phyloP scores from a whole-genome alignment of 371 early-diverging fungal genomes.

The Saksenaea oblongispora region DNA sequence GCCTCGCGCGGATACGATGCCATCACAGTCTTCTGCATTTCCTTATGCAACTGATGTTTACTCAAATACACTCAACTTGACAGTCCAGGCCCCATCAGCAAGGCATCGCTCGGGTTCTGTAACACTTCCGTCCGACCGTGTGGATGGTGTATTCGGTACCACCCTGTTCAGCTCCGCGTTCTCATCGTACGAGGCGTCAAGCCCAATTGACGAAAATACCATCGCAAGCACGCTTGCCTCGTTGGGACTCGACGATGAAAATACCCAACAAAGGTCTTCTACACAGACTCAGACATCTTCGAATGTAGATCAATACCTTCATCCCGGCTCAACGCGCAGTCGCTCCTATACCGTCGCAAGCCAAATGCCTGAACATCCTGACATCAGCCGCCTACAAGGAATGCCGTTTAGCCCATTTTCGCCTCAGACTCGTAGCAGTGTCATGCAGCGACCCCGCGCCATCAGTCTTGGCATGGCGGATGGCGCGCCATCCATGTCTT shows the following conservation, averaged over 20 bases:
- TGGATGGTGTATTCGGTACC: constrained; percentile 54
- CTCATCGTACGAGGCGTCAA: constrained; percentile 42
- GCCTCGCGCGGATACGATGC: constrained; percentile 16
- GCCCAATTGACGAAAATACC: constrained; percentile 40
- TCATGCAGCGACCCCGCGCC: constrained; percentile 25
- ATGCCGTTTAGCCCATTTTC: constrained; percentile 17
- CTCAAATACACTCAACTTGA: constrained; percentile 14
- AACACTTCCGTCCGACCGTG: constrained; percentile 34
- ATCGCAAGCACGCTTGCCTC: constrained; percentile 70
- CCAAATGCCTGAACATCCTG: constrained; percentile 9
- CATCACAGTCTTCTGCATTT: constrained; percentile 10
- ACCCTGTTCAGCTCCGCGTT: constrained; percentile 38
- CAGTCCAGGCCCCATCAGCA: constrained; percentile 11
- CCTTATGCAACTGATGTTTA: constrained; percentile 12
- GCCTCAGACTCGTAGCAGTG: constrained; percentile 6
- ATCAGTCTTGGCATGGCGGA: constrained; percentile 28
- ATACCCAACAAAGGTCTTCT: constrained; percentile 3
- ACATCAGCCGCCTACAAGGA: constrained; percentile 9
- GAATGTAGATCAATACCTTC: constrained; percentile 1
- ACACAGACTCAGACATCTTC: background rate
- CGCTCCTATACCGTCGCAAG: constrained; percentile 63
- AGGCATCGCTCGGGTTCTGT: constrained; percentile 46
- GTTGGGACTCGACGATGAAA: constrained; percentile 68
- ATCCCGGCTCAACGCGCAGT: constrained; percentile 37
- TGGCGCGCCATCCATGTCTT: constrained; percentile 4